Conservation (phyloP, 495 filamentous ascomycete species). For the Aspergillus taichungensis region DNA sequence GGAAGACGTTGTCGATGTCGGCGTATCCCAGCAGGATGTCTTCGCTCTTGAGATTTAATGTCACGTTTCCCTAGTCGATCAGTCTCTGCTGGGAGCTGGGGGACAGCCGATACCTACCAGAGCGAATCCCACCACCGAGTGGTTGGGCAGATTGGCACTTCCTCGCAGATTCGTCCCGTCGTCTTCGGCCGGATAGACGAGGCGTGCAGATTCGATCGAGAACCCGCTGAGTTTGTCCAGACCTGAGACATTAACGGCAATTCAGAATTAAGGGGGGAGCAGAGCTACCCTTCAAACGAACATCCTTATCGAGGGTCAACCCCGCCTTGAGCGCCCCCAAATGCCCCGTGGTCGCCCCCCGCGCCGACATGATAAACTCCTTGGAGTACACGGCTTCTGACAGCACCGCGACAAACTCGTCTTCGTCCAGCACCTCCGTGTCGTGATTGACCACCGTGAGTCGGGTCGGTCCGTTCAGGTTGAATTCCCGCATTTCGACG, state of each 20-base stretch:
- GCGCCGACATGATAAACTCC: slow-evolving; percentile 24
- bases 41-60: slow-evolving; percentile 31
- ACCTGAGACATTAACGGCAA: slow-evolving; percentile 9
- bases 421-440: slow-evolving; percentile 27
- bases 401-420: slow-evolving; percentile 28
- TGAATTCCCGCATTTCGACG: slow-evolving; percentile 23
- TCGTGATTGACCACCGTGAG: slow-evolving; percentile 24
- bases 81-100: neutral
- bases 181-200: slow-evolving; percentile 26
- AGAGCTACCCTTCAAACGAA: slow-evolving; percentile 20
- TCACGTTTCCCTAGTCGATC: slow-evolving; percentile 29
- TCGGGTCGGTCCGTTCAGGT: slow-evolving; percentile 27
- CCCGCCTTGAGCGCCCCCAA: slow-evolving; percentile 27
- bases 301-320: slow-evolving; percentile 30
- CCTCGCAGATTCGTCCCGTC: slow-evolving; percentile 28
- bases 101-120: slow-evolving; percentile 13
- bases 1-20: slow-evolving; percentile 27
- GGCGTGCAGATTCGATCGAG: slow-evolving; percentile 28
- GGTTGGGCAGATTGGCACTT: slow-evolving; percentile 34
- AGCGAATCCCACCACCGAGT: slow-evolving; percentile 35
- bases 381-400: slow-evolving; percentile 29
- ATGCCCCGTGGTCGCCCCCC: slow-evolving; percentile 24
- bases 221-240: slow-evolving; percentile 37
- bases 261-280: neutral
- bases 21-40: slow-evolving; percentile 32